Evolutionary conservation across 345 rosid species (phyloP).

Genomic region (Sapria himalayana): DNA sequence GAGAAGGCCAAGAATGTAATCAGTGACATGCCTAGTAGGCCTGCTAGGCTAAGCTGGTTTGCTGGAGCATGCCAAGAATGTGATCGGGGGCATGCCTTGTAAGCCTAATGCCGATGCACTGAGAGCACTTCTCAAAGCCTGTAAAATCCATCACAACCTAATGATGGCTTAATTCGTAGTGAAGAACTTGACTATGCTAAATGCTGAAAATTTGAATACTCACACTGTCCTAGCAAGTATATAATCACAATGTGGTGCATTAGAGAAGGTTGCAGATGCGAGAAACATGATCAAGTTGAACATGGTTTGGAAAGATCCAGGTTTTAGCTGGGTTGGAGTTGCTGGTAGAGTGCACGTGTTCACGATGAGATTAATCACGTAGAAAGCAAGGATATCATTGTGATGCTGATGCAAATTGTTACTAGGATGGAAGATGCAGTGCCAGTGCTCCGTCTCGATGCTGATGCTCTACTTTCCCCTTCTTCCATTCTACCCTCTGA

Average conservation of each 20-base stretch:
- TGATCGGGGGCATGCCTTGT: conserved; percentile 11
- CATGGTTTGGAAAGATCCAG: conserved; percentile 8
- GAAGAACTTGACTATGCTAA: conserved; percentile 9
- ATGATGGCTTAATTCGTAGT: conserved; percentile 8
- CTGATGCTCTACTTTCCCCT: no score
- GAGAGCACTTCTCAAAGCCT: conserved; percentile 12
- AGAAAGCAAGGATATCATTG: conserved; percentile 4
- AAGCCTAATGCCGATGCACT: conserved; percentile 10
- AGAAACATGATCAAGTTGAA: conserved; percentile 13
- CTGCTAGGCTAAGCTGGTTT: conserved; percentile 12
- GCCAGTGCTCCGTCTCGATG: no score
- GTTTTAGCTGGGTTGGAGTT: conserved; percentile 13
- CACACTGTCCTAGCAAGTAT: conserved; percentile 9
- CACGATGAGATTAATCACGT: conserved; percentile 9
- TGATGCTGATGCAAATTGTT: not conserved
- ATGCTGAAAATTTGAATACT: conserved; percentile 5
- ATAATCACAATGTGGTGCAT: conserved; percentile 7
- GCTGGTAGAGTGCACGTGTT: conserved; percentile 7
- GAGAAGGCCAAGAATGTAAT: conserved; percentile 11
- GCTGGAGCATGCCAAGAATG: conserved; percentile 10
- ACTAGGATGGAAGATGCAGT: not conserved
- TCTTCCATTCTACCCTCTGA: no score
- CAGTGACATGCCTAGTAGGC: conserved; percentile 10
- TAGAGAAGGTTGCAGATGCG: conserved; percentile 19
- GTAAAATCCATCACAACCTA: conserved; percentile 8